A percentile compares a stretch with the other conserved stretches of the same genome.
phyloP scores from a whole-genome alignment of 2,329 filamentous ascomycete genomes.

The Thielaviopsis populi region DNA sequence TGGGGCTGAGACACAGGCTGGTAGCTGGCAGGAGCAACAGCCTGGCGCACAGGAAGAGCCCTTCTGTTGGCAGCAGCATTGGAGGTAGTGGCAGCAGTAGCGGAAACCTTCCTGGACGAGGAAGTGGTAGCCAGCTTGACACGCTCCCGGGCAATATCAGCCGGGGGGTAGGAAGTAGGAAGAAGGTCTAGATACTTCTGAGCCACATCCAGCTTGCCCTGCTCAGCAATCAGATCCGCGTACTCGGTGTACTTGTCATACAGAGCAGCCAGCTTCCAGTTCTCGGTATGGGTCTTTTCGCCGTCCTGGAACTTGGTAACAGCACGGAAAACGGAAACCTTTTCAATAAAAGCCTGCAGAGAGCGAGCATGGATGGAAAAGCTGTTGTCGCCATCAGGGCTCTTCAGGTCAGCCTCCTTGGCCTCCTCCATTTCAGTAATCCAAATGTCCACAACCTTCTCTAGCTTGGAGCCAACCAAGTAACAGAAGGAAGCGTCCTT shows the following conservation, averaged over 20 bases:
- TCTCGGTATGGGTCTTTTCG: conserved; percentile 54
- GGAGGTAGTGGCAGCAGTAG: conserved; percentile 19
- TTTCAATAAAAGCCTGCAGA: conserved; percentile 90
- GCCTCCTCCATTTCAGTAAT: conserved; percentile 74
- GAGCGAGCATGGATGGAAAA: conserved; percentile 86
- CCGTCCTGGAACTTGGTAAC: conserved; percentile 81
- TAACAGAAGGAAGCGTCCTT: conserved; percentile 97
- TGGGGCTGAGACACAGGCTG: conserved; percentile 19
- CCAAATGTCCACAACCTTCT: conserved; percentile 96
- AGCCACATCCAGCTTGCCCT: conserved; percentile 73
- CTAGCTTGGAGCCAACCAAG: conserved; percentile 84
- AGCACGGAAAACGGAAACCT: conserved; percentile 90
- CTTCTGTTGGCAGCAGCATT: conserved; percentile 19
- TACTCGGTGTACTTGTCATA: conserved; percentile 97
- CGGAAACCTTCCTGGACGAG: conserved; percentile 22
- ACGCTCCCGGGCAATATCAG: conserved; percentile 71
- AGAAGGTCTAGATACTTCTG: conserved; percentile 85
- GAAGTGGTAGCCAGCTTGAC: conserved; percentile 64
- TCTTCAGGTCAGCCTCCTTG: conserved; percentile 59
- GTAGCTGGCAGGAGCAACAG: conserved; percentile 24
- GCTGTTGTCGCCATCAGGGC: conserved; percentile 55
- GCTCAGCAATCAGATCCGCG: conserved; percentile 80
- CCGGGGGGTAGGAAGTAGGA: conserved; percentile 67
- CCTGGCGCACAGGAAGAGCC: conserved; percentile 19
- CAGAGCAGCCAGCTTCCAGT: conserved; percentile 76